Evolutionary conservation across 2,329 filamentous ascomycete species (phyloP), one percentile per base, ranked within the genome.

Genomic region (Dothiorella sarmentorum): DNA sequence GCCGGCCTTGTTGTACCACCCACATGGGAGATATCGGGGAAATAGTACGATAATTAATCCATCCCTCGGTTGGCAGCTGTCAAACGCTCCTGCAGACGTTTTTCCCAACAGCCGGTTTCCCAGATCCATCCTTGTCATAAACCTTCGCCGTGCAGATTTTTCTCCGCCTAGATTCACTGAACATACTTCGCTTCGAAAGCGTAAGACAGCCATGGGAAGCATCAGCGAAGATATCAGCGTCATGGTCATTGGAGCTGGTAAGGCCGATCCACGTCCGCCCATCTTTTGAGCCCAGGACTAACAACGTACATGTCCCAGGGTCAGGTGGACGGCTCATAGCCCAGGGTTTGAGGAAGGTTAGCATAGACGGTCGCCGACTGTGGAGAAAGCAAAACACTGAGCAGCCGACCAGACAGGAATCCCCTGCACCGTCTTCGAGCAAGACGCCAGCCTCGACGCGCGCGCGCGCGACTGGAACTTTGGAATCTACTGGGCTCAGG

Each of bases 401-500:
- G 15, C 47, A 15, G 24, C 42, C 45, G 58, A 49, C 57, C 42
- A 74, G 71, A 67, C 67, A 17, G 67, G 68, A 5, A 67, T 73
- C 53, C 38, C 60, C 61, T 85, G 82, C 68, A 73, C 68, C 35
- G 78, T 86, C 42, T 85, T 81, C 64, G 83, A 86, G 69, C 81
- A 81, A 40, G 80, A 84, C 62, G 59, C 66, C 4, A 75, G 79
- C 38, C 72, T 80, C 31, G 44, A 56, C 27, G 61, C 64, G 37
- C 40, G 73, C 69, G 59, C 80, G 78, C 29, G 80, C 72, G 84
- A 85, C 61, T 87, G 84, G 85, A 85, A 83, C 3, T 72, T 87
- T 59, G 86, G 84, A 0, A 73, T 87, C 59, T 82, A 86, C 66
- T 87, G 84, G 84, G 82, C 4, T 75, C 86, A n/a, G n/a, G n/a